Base-by-base conservation (phyloP, 805 yeast genomes). In the Kluyveromyces nonfermentans region DNA sequence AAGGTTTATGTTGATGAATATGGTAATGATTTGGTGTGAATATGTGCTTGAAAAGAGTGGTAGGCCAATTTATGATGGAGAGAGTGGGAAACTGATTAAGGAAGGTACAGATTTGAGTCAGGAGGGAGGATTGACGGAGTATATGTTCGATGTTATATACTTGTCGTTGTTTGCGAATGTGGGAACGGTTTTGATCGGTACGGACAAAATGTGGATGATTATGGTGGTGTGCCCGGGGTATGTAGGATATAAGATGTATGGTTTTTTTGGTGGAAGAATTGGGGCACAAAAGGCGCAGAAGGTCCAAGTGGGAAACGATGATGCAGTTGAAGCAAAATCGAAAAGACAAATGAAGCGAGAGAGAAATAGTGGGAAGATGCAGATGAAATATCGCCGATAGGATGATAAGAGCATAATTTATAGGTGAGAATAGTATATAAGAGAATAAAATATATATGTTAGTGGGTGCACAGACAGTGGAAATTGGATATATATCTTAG, bases 71-170 rank as follows among this genome's bases (percentile, higher is more conserved):
- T 69, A 66, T 46, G 74, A 69, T 40, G 15, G 41, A 5, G 42
- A 48, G 35, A 31, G 31, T 34, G 61, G 64, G 5, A 69, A 66
- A 49, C 58, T 75, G 45, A 50, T 67, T 7, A 66, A 60, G 18
- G 62, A 70, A 32, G 81, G 81, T 1, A 70, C 68, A 37, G 80
- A 78, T 49, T 60, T 77, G 39, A 54, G 58, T 30, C 73, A 71
- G 20, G 32, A 46, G 9, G 66, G 65, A 10, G 80, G 80, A 0
- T 56, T 76, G 10, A 70, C 68, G 32, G 81, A 76, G 55, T 75
- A 74, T 55, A 58, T 77, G 58, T 75, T 76, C 49, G 84, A 78
- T 53, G 50, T 74, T 32, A 62, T 77, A 35, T 78, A 78, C 55
- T 48, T 76, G 40, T 74, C 81, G 7, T 62, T 77, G 59, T 47